These are phyloP conservation scores for Alternaria triticimaculans DNA, from an alignment of 2,329 filamentous ascomycete species.

Conservation along the genomic window DNA sequence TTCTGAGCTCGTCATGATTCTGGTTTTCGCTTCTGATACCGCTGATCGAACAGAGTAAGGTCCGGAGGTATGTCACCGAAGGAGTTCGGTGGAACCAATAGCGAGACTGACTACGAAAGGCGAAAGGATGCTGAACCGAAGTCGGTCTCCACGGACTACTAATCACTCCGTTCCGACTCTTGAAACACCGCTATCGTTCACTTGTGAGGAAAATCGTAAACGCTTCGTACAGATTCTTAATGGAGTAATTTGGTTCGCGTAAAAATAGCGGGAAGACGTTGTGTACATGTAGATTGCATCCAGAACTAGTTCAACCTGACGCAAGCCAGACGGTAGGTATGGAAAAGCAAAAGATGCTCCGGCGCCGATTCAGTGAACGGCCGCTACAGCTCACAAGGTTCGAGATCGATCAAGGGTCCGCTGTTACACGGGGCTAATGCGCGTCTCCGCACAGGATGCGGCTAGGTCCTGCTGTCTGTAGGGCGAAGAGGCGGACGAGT, in stretches of 20 bases:
- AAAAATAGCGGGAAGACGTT: not conserved
- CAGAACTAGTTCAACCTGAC: constrained; percentile 6
- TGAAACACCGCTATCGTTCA: not conserved
- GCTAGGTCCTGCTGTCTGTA: not conserved
- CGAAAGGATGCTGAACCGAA: not conserved
- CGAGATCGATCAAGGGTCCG: constrained; percentile 9
- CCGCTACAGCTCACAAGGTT: constrained; percentile 6
- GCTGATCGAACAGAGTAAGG: not conserved
- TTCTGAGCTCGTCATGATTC: constrained; percentile 39
- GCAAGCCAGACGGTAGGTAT: constrained; percentile 4
- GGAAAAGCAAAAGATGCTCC: constrained; percentile 14
- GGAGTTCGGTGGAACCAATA: constrained; percentile 3
- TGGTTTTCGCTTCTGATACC: not conserved
- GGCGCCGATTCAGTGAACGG: not conserved
- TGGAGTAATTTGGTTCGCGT: not conserved
- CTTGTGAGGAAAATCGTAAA: not conserved
- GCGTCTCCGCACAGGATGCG: constrained; percentile 11
- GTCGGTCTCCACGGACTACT: not conserved
- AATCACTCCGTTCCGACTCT: not conserved
- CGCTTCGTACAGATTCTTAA: not conserved
- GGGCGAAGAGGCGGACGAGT: constrained; percentile 2
- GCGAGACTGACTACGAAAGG: not conserved
- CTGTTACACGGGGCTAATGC: constrained; percentile 7
- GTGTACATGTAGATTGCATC: not conserved
- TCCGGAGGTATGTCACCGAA: not conserved